Percentiles rank a stretch among this genome's conserved stretches.
Evolutionary conservation across 2,329 filamentous ascomycete genomes (phyloP).

Genomic region (Rhexocercosporidium sp.): DNA sequence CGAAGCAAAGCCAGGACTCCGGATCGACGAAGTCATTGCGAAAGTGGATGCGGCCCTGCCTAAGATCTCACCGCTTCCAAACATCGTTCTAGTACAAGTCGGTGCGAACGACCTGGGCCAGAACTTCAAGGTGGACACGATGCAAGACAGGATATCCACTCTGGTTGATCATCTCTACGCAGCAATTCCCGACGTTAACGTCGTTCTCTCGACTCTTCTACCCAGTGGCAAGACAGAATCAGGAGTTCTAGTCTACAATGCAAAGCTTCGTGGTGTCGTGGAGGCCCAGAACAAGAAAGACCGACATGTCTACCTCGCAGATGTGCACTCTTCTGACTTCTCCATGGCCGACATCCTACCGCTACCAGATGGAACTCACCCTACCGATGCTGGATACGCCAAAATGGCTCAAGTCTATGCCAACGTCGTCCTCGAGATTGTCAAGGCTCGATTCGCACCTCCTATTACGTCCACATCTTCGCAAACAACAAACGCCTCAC

Average conservation of each 20-base stretch:
- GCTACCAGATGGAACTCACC: neutral
- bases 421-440: neutral
- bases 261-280: neutral
- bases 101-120: conserved; percentile 4
- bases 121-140: neutral
- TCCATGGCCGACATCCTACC: neutral
- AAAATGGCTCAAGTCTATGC: conserved; percentile 13
- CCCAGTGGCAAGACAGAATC: neutral
- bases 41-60: neutral
- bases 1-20: neutral
- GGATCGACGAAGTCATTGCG: conserved; percentile 4
- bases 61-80: neutral
- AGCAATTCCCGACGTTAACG: neutral
- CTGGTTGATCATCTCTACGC: conserved; percentile 8
- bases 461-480: neutral
- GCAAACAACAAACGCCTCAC: neutral
- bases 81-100: conserved; percentile 10
- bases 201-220: conserved; percentile 4
- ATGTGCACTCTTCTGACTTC: conserved; percentile 9
- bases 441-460: neutral
- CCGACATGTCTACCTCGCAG: conserved; percentile 12
- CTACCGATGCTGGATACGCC: conserved; percentile 3
- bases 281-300: neutral
- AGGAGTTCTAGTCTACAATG: neutral
- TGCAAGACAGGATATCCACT: conserved; percentile 5